A percentile compares a stretch with the other conserved stretches of the same genome.
Conservation (phyloP, 2,329 filamentous ascomycete species). For the Pestalotiopsis fici region DNA sequence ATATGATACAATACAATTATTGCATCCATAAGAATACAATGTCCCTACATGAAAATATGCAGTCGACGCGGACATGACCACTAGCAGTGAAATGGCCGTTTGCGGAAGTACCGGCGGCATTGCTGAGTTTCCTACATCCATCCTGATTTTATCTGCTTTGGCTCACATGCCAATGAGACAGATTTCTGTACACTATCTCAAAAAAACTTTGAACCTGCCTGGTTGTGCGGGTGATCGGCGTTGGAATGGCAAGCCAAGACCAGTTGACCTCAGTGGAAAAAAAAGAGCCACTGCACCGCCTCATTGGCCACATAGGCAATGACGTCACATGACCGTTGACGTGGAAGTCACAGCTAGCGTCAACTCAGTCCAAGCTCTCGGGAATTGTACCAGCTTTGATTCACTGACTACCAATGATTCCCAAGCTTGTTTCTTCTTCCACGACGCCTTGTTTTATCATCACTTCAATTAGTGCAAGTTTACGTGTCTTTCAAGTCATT, state of each 20-base stretch:
- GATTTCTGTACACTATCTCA: too few species aligned
- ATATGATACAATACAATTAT: not conserved
- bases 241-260: not conserved
- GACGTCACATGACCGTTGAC: conserved; percentile 2
- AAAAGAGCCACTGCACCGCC: not conserved
- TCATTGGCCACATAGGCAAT: not conserved
- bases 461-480: not conserved
- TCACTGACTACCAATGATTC: not conserved
- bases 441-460: not conserved
- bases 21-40: too few species aligned
- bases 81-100: too few species aligned
- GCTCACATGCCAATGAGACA: too few species aligned
- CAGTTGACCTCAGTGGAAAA: not conserved
- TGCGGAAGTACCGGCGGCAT: too few species aligned
- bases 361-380: not conserved
- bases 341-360: not conserved
- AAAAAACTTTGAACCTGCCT: not conserved
- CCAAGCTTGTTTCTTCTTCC: not conserved
- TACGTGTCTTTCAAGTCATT: not conserved
- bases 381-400: not conserved
- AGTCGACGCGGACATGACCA: too few species aligned
- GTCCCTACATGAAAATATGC: too few species aligned
- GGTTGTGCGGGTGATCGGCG: not conserved
- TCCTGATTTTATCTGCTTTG: too few species aligned
- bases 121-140: too few species aligned